Percentiles rank a stretch among this genome's conserved stretches.
These are phyloP conservation scores for Globisporangium megalacanthum DNA, from an alignment of 352 stramenopile species.

Conservation along the genomic window DNA sequence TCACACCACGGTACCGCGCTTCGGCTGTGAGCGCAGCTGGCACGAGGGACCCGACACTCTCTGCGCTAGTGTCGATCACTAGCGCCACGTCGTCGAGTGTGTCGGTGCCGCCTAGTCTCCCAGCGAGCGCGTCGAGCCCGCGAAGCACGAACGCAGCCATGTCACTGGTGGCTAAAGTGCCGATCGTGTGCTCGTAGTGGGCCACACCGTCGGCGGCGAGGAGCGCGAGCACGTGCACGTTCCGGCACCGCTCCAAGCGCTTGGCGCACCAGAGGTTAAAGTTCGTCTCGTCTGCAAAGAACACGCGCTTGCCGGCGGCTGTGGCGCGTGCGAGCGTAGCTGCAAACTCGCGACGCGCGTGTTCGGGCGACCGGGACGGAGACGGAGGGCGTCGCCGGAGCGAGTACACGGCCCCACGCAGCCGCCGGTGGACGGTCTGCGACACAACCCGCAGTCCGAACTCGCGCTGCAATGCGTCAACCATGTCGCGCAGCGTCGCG, in stretches of 20 bases:
- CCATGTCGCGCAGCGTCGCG: slow-evolving; percentile 17
- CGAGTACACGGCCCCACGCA: slow-evolving; percentile 15
- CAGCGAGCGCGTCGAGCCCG: slow-evolving; percentile 7
- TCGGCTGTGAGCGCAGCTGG: slow-evolving; percentile 1
- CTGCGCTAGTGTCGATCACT: slow-evolving; percentile 8
- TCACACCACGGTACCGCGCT: slow-evolving; percentile 4
- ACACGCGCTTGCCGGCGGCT: slow-evolving; percentile 7
- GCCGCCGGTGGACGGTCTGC: slow-evolving; percentile 15
- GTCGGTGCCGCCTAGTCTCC: neutral
- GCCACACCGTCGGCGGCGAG: slow-evolving; percentile 9
- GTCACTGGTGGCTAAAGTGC: slow-evolving; percentile 5
- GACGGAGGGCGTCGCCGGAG: neutral
- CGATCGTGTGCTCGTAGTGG: slow-evolving; percentile 6
- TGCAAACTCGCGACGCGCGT: slow-evolving; percentile 4
- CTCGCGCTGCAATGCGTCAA: slow-evolving; percentile 9
- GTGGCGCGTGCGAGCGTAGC: neutral
- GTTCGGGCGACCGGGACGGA: slow-evolving; percentile 3
- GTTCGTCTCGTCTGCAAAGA: slow-evolving; percentile 16
- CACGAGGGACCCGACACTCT: slow-evolving; percentile 1
- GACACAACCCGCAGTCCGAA: slow-evolving; percentile 15
- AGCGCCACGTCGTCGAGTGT: slow-evolving; percentile 7
- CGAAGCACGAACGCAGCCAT: slow-evolving; percentile 9
- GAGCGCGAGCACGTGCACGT: slow-evolving; percentile 16
- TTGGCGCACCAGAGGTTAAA: slow-evolving; percentile 18
- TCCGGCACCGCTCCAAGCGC: slow-evolving; percentile 15